A percentile compares a stretch with the other conserved stretches of the same genome.
These are phyloP conservation scores for Quercus lobata DNA, from an alignment of 331 rosid species.

Conservation along the genomic window DNA sequence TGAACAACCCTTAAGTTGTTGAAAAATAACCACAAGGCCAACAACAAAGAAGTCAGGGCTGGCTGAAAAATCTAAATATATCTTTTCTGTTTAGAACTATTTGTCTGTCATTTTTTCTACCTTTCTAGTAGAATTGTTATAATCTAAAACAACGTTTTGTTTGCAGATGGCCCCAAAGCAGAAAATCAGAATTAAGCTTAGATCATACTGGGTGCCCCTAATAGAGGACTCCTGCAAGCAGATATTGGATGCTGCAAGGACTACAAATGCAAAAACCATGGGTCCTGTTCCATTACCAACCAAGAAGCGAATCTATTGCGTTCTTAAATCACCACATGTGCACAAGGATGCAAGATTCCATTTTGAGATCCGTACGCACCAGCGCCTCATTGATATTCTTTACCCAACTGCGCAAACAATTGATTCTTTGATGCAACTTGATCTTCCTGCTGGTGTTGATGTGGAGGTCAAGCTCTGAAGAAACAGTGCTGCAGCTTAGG, in stretches of 20 bases:
- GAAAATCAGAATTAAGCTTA: conserved; percentile 92
- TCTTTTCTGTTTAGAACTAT: neutral
- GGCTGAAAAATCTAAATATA: neutral
- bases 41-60: neutral
- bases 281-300: conserved; percentile 99
- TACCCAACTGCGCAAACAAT: conserved; percentile 97
- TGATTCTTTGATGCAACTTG: conserved; percentile 93
- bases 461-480: conserved; percentile 93
- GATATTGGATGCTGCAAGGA: conserved; percentile 92
- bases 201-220: conserved; percentile 88
- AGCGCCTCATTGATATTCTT: conserved; percentile 91
- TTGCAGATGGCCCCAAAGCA: conserved; percentile 87
- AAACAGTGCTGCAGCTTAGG: conserved; percentile 17
- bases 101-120: neutral
- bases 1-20: neutral
- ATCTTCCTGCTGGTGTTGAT: conserved; percentile 98
- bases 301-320: conserved; percentile 77
- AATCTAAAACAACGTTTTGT: conserved; percentile 16
- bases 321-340: conserved; percentile 89
- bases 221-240: conserved; percentile 99
- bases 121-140: neutral
- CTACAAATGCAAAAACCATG: conserved; percentile 94
- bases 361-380: conserved; percentile 94
- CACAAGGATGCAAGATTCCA: conserved; percentile 95
- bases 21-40: neutral